These are phyloP conservation scores for Poa pratensis DNA, from an alignment of 176 grass and related monocot genomes.

Conservation along the genomic window DNA sequence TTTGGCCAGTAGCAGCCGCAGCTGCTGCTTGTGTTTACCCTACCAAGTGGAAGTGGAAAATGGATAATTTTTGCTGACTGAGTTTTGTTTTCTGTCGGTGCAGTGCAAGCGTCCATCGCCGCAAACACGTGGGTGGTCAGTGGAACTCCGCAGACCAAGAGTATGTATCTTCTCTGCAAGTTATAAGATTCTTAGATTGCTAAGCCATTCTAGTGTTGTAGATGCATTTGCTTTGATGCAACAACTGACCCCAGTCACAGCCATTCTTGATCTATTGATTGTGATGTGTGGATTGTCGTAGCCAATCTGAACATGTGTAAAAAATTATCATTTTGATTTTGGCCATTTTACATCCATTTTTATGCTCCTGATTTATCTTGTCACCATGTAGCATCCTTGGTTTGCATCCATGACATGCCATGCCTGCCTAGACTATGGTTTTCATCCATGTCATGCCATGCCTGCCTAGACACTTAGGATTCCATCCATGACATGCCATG, in stretches of 20 bases:
- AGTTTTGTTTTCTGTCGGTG: background rate
- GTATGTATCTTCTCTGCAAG: conserved; percentile 43
- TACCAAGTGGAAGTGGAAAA: background rate
- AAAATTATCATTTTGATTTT: background rate
- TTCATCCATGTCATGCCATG: background rate
- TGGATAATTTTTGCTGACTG: background rate
- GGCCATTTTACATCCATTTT: background rate
- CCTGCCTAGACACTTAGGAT: background rate
- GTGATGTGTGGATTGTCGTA: background rate
- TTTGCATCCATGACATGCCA: background rate
- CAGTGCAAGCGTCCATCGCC: conserved; percentile 98
- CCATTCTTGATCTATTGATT: background rate
- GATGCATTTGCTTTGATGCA: background rate
- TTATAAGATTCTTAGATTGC: background rate
- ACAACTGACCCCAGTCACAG: background rate
- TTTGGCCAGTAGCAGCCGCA: background rate
- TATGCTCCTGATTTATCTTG: background rate
- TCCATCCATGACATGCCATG: background rate
- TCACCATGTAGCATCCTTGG: background rate
- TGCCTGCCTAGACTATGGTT: background rate
- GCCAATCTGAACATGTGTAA: background rate
- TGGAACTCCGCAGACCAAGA: conserved; percentile 92
- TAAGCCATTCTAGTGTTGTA: background rate
- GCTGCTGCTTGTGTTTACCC: background rate
- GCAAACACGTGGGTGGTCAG: conserved; percentile 99